Evolutionary conservation across 2,329 filamentous ascomycete genomes (phyloP).

Genomic region (Botrytis cinerea): DNA sequence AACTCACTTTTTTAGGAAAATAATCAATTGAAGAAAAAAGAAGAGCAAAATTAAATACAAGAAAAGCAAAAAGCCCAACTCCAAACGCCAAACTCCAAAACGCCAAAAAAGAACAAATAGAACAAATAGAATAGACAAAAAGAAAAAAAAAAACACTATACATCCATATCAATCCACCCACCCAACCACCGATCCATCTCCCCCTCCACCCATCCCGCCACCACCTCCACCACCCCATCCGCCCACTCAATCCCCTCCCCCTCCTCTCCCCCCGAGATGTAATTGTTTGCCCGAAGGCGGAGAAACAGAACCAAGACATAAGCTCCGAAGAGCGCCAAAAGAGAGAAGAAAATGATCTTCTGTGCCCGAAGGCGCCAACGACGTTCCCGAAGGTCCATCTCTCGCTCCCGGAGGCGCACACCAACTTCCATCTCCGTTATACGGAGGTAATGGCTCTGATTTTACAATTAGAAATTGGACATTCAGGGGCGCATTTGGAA

Average conservation of each 20-base stretch:
- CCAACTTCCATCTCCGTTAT: background rate
- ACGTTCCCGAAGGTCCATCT: slow-evolving; percentile 1
- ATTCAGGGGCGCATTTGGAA: too few species aligned
- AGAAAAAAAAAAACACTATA: background rate
- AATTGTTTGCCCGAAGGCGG: background rate
- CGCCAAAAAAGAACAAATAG: background rate
- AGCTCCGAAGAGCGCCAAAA: background rate
- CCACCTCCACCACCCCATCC: background rate
- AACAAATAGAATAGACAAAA: background rate
- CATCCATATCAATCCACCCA: background rate
- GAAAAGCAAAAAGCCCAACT: background rate
- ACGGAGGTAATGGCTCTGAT: background rate
- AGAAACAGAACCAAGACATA: background rate
- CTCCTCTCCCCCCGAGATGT: background rate
- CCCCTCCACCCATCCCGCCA: background rate
- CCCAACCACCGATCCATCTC: background rate
- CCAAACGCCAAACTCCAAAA: background rate
- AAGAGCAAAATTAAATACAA: background rate
- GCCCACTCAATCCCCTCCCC: background rate
- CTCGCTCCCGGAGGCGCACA: background rate
- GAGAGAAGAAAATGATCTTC: background rate
- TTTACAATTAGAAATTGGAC: background rate
- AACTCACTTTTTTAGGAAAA: background rate
- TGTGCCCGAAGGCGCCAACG: background rate
- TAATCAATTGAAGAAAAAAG: background rate